Percentiles rank a stretch among this genome's conserved stretches.
These are phyloP conservation scores for Rhizophora mangle DNA, from an alignment of 345 rosid species.

Conservation along the genomic window DNA sequence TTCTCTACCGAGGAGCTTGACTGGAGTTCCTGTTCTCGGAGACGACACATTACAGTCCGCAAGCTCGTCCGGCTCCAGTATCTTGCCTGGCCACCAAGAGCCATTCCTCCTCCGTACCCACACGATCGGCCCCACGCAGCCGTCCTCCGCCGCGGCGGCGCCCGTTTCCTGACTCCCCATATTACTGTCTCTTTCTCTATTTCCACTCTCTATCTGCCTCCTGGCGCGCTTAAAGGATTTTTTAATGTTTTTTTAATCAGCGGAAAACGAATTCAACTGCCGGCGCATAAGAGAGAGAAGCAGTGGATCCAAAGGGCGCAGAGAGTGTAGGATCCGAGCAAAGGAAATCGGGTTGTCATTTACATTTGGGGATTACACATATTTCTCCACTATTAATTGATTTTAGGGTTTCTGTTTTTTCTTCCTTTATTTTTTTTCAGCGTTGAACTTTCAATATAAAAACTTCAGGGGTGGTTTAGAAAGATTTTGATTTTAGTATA, in stretches of 20 bases:
- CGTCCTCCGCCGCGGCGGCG: conserved; percentile 31
- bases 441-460: neutral
- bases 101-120: conserved; percentile 99
- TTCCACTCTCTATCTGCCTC: conserved; percentile 13
- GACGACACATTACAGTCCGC: conserved; percentile 70
- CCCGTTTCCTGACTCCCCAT: conserved; percentile 60
- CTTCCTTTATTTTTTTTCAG: neutral
- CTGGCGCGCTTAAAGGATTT: conserved; percentile 13
- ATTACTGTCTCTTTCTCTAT: neutral
- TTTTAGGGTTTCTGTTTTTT: conserved; percentile 30
- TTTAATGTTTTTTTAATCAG: conserved; percentile 11
- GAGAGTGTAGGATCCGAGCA: conserved; percentile 29
- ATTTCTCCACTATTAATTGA: conserved; percentile 17
- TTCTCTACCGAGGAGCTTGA: conserved; percentile 96
- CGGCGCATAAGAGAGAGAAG: conserved; percentile 36
- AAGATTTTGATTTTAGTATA: too few relatives aligned
- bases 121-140: conserved; percentile 62
- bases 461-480: neutral
- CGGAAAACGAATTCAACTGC: conserved; percentile 30
- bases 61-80: conserved; percentile 77
- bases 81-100: conserved; percentile 99
- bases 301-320: conserved; percentile 40
- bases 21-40: conserved; percentile 95
- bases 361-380: conserved; percentile 44
- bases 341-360: conserved; percentile 47